Evolutionary conservation across 2,329 filamentous ascomycete genomes (phyloP).

Genomic region (Trichoderma aggressivum): DNA sequence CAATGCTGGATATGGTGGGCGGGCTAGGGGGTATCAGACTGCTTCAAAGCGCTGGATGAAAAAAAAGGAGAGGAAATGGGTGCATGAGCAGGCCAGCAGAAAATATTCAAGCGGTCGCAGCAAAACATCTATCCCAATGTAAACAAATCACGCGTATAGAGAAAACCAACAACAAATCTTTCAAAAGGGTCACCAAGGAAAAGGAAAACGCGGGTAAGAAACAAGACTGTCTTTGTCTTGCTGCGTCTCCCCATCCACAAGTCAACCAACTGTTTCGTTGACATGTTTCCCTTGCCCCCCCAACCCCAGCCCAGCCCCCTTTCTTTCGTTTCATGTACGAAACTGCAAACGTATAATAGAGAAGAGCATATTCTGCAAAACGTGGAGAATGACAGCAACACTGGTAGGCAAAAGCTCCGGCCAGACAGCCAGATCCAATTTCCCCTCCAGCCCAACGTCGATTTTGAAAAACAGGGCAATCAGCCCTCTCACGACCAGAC

Average conservation of each 20-base stretch:
- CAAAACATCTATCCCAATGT: neutral
- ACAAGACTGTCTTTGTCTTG: neutral
- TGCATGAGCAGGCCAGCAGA: neutral
- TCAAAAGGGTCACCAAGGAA: neutral
- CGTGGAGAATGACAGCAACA: slow-evolving; percentile 63
- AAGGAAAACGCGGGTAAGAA: neutral
- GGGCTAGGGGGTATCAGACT: slow-evolving; percentile 6
- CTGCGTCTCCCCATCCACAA: neutral
- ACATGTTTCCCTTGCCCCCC: neutral
- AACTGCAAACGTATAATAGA: slow-evolving; percentile 65
- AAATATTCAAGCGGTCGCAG: neutral
- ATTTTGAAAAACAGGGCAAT: slow-evolving; percentile 58
- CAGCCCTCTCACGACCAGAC: slow-evolving; percentile 56
- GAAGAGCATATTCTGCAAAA: slow-evolving; percentile 70
- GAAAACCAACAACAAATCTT: neutral
- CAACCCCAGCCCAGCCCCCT: neutral
- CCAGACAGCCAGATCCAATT: slow-evolving; percentile 62
- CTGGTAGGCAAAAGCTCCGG: slow-evolving; percentile 65
- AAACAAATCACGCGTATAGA: neutral
- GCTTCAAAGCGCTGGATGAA: neutral
- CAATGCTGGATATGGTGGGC: neutral
- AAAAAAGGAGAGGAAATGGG: neutral
- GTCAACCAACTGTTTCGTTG: neutral
- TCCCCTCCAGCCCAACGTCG: slow-evolving; percentile 62
- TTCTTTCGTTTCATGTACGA: slow-evolving; percentile 22